A percentile compares a stretch with the other conserved stretches of the same genome.
Conservation (phyloP, 768 basidiomycete species). For the Suillus ampliporus region DNA sequence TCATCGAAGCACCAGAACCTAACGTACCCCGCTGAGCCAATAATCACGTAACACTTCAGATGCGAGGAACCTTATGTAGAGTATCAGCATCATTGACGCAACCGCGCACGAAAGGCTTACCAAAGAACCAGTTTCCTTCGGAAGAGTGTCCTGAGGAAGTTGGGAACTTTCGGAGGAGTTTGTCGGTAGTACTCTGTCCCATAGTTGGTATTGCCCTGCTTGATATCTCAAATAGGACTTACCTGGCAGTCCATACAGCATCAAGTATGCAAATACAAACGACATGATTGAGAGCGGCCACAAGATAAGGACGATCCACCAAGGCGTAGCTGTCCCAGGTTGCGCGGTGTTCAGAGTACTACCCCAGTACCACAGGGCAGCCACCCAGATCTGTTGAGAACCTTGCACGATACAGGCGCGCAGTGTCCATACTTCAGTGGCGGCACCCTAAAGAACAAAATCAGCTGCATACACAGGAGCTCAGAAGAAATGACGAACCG, state of each 20-base stretch:
- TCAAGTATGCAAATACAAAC: constrained; percentile 79
- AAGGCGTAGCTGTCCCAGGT: constrained; percentile 66
- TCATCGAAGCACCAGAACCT: neutral
- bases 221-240: constrained; percentile 24
- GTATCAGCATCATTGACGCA: neutral
- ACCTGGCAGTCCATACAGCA: constrained; percentile 90
- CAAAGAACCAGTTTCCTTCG: constrained; percentile 90
- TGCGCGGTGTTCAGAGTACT: constrained; percentile 67
- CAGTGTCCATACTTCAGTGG: constrained; percentile 92
- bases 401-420: constrained; percentile 94
- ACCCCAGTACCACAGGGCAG: constrained; percentile 97
- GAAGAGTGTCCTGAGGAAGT: constrained; percentile 89
- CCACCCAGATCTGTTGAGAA: constrained; percentile 95
- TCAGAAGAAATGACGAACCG: constrained; percentile 53
- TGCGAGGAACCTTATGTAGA: constrained; percentile 67
- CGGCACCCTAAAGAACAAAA: constrained; percentile 66
- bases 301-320: constrained; percentile 81
- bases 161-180: constrained; percentile 93
- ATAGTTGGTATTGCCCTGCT: constrained; percentile 14
- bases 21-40: constrained; percentile 84
- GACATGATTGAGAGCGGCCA: constrained; percentile 85
- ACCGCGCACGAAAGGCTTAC: constrained; percentile 36
- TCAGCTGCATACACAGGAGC: constrained; percentile 16
- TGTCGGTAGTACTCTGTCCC: constrained; percentile 82
- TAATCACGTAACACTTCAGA: constrained; percentile 93